These are phyloP conservation scores for Aeschynomene evenia DNA, from an alignment of 306 rosid genomes.

Conservation along the genomic window DNA sequence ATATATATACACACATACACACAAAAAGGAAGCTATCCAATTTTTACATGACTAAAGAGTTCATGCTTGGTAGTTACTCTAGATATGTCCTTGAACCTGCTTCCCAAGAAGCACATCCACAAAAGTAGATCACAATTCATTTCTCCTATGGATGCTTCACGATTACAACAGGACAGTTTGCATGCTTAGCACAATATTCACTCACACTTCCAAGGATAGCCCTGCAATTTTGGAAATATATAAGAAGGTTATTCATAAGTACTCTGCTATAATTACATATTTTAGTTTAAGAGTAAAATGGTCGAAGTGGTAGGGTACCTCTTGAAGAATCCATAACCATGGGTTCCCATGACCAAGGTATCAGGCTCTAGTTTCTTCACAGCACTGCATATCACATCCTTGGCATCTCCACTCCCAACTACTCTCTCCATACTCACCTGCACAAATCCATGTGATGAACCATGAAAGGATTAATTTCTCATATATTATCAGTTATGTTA, in stretches of 20 bases:
- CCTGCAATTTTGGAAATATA: conserved; percentile 46
- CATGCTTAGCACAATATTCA: conserved; percentile 67
- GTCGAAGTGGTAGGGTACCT: too few species aligned
- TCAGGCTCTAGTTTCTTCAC: conserved; percentile 63
- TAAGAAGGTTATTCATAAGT: not conserved
- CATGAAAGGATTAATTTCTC: too few species aligned
- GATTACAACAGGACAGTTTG: conserved; percentile 69
- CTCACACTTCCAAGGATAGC: conserved; percentile 83
- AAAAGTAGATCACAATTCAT: not conserved
- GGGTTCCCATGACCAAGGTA: conserved; percentile 82
- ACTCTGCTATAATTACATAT: not conserved
- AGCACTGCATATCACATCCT: conserved; percentile 60
- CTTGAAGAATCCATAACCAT: conserved; percentile 76
- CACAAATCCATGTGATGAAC: not conserved
- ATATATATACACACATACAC: not conserved
- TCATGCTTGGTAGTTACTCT: not conserved
- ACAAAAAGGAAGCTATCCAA: not conserved
- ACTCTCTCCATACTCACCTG: conserved; percentile 59
- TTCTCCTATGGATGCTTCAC: conserved; percentile 49
- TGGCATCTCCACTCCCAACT: conserved; percentile 69
- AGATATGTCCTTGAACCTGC: not conserved
- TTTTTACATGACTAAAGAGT: not conserved
- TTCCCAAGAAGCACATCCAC: not conserved
- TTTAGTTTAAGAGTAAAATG: too few species aligned
- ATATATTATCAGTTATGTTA: too few species aligned